phyloP scores from a whole-genome alignment of 2,329 filamentous ascomycete genomes.

The Beauveria australis region DNA sequence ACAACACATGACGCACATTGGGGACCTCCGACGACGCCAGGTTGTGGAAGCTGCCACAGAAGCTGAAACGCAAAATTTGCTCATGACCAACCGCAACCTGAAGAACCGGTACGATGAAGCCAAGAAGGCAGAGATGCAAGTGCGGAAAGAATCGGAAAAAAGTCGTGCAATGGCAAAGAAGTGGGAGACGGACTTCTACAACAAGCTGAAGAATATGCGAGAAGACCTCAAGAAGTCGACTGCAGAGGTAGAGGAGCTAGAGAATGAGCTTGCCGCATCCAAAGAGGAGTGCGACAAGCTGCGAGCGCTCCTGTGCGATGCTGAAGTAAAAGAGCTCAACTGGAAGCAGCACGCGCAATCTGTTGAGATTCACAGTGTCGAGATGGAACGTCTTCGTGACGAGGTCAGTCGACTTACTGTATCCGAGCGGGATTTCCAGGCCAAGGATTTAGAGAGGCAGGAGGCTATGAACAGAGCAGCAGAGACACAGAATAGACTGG shows the following conservation, averaged over 20 bases:
- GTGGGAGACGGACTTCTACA: conserved; percentile 63
- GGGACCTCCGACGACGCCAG: conserved; percentile 65
- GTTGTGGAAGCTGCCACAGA: conserved; percentile 71
- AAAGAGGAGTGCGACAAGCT: conserved; percentile 57
- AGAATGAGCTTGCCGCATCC: conserved; percentile 48
- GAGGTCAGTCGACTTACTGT: conserved; percentile 54
- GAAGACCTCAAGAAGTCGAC: conserved; percentile 63
- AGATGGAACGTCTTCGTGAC: conserved; percentile 50
- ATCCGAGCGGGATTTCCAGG: conserved; percentile 55
- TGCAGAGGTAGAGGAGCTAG: conserved; percentile 47
- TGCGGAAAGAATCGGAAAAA: conserved; percentile 64
- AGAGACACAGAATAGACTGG: conserved; percentile 49
- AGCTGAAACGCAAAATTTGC: conserved; percentile 72
- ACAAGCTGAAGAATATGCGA: conserved; percentile 56
- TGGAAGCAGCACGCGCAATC: conserved; percentile 56
- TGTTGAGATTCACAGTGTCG: conserved; percentile 51
- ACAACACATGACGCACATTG: conserved; percentile 75
- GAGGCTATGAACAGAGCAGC: conserved; percentile 49
- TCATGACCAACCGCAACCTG: conserved; percentile 66
- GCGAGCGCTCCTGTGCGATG: conserved; percentile 55
- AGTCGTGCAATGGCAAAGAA: conserved; percentile 67
- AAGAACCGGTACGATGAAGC: conserved; percentile 66
- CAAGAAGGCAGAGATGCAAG: conserved; percentile 60
- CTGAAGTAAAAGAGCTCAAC: conserved; percentile 59
- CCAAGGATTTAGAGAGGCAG: conserved; percentile 53